Percentiles rank a stretch among this genome's conserved stretches.
These are phyloP conservation scores for Phylloporus sp. DNA, from an alignment of 768 basidiomycete species.

Conservation along the genomic window DNA sequence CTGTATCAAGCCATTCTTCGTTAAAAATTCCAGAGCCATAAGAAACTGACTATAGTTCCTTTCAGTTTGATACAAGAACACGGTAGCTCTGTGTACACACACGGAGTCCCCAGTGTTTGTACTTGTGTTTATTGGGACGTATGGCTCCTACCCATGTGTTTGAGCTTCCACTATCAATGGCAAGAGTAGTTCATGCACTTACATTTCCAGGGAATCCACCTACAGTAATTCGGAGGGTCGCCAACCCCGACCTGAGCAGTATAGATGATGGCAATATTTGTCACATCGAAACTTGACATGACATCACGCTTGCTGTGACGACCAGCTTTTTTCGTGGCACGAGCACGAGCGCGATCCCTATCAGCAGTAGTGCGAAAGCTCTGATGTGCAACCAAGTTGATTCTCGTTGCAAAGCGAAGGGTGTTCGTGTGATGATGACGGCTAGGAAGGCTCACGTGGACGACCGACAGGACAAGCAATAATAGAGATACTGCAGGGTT, in stretches of 20 bases:
- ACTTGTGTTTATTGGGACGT: slow-evolving; percentile 8
- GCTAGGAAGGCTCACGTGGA: background rate
- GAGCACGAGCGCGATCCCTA: slow-evolving; percentile 13
- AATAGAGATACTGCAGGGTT: background rate
- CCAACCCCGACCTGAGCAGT: slow-evolving; percentile 25
- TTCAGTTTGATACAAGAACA: background rate
- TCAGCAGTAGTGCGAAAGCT: slow-evolving; percentile 1
- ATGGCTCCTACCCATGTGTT: slow-evolving; percentile 27
- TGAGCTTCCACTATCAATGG: slow-evolving; percentile 28
- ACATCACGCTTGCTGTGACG: slow-evolving; percentile 4
- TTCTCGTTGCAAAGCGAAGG: background rate
- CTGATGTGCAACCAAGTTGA: background rate
- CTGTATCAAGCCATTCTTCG: slow-evolving; percentile 2
- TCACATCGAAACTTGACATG: slow-evolving; percentile 7
- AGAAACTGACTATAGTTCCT: background rate
- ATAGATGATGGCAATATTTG: slow-evolving; percentile 25
- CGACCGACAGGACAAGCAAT: background rate
- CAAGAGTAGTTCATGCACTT: slow-evolving; percentile 1
- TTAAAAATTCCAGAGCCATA: slow-evolving; percentile 1
- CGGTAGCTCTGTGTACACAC: slow-evolving; percentile 2
- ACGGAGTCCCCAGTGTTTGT: slow-evolving; percentile 12
- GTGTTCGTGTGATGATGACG: background rate
- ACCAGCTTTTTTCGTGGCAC: slow-evolving; percentile 2
- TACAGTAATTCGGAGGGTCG: slow-evolving; percentile 22
- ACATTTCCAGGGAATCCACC: background rate